Base-by-base conservation (phyloP, 1,284 basidiomycete genomes). In the Moesziomyces sp. region DNA sequence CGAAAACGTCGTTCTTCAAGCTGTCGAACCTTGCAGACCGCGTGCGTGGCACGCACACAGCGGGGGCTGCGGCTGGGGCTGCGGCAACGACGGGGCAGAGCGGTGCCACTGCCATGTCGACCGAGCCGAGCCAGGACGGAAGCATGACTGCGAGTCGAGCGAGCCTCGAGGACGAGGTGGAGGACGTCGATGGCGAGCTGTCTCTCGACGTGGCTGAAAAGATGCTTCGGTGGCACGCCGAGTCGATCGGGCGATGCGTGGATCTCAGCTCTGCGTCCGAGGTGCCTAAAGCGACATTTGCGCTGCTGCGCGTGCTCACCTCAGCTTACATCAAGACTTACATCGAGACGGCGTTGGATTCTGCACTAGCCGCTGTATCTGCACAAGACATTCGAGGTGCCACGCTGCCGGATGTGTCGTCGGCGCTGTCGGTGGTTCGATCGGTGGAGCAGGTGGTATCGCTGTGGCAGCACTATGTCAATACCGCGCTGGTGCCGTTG, bases 401-500 rank as follows among this genome's bases (percentile, higher is more conserved):
- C 18, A 93, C 91, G 81, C 75, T 87, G 83, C 94, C 94, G 0
- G 91, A 88, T 74, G 86, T 97, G 14, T 66, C 63, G n/a, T 44
- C 68, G 7, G 54, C 63, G 5, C 63, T 82, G 57, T 59, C 75
- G 7, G 88, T 92, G 19, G 86, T 99, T 61, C 89, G 88, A 69
- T 87, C 88, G 1, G 89, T 92, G n/a, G 94, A 97, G 84, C 88
- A 97, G 53, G 91, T 97, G 63, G 93, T 92, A 79, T 92, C 97
- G 81, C 88, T 99, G 3, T 98, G 95, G 95, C 97, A 99, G 84
- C 92, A 94, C 84, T 99, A 99, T 85, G 90, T 94, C 75, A 91
- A 91, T 48, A 93, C 93, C 18, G 96, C 95, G 0, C 85, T 99
- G 8, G 87, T 98, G 11, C 96, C 97, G 0, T 88, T 99, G 5